These are phyloP conservation scores for Penicillium sp. DNA, from an alignment of 2,329 filamentous ascomycete genomes.

Conservation along the genomic window DNA sequence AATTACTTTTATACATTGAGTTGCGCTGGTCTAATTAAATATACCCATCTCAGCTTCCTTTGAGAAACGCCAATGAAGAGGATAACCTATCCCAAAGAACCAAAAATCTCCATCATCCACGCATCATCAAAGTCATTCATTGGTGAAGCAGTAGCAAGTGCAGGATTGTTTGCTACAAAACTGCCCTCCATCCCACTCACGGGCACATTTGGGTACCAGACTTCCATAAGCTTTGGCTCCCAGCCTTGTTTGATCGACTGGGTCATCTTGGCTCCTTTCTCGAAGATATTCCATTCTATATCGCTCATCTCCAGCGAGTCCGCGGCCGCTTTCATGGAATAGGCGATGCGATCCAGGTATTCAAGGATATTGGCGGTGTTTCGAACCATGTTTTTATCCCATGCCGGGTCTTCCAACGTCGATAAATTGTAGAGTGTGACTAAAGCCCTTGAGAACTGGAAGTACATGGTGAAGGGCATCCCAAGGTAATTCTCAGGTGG, in stretches of 20 bases:
- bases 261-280: slow-evolving; percentile 24
- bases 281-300: slow-evolving; percentile 19
- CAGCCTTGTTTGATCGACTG: slow-evolving; percentile 22
- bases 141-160: slow-evolving; percentile 12
- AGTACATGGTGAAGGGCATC: slow-evolving; percentile 27
- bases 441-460: slow-evolving; percentile 27
- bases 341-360: slow-evolving; percentile 23
- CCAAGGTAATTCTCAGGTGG: slow-evolving; percentile 15
- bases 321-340: slow-evolving; percentile 16
- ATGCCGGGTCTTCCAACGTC: slow-evolving; percentile 30
- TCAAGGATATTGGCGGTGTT: slow-evolving; percentile 30
- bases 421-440: slow-evolving; percentile 28
- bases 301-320: slow-evolving; percentile 2
- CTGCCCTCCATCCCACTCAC: slow-evolving; percentile 2
- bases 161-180: slow-evolving; percentile 10
- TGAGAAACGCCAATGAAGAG: not conserved
- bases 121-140: slow-evolving; percentile 24
- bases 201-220: slow-evolving; percentile 20
- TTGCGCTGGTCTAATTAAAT: not conserved
- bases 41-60: not conserved
- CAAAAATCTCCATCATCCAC: slow-evolving; percentile 30
- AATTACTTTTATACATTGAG: not conserved
- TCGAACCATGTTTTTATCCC: slow-evolving; percentile 30
- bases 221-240: slow-evolving; percentile 27
- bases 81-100: slow-evolving; percentile 12